phyloP scores from a whole-genome alignment of 2,329 filamentous ascomycete species.

The Exophiala xenobiotica region DNA sequence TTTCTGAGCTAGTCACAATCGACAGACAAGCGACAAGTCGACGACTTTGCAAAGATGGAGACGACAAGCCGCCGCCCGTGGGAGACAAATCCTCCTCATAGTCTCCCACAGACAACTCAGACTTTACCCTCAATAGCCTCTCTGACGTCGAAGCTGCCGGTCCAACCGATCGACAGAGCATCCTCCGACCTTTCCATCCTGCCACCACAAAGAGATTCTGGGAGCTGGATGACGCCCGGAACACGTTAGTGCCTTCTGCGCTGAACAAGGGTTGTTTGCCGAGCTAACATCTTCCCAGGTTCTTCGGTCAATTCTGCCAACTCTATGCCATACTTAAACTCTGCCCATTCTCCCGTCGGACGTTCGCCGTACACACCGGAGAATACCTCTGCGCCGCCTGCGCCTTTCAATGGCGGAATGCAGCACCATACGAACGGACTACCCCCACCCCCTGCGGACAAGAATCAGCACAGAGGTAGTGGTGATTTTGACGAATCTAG shows the following conservation, averaged over 20 bases:
- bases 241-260: conserved; percentile 46
- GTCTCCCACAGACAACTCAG: conserved; percentile 38
- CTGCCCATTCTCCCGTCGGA: conserved; percentile 46
- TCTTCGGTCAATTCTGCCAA: conserved; percentile 51
- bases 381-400: conserved; percentile 39
- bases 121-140: conserved; percentile 50
- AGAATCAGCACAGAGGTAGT: conserved; percentile 45
- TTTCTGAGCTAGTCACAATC: conserved; percentile 19
- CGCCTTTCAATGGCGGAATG: conserved; percentile 40
- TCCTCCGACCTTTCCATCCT: conserved; percentile 44
- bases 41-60: conserved; percentile 37
- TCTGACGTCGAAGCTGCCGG: conserved; percentile 45
- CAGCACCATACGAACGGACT: conserved; percentile 46
- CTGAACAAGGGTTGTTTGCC: conserved; percentile 26
- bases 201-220: conserved; percentile 55
- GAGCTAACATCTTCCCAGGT: conserved; percentile 35
- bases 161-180: conserved; percentile 40
- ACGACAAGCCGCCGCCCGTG: conserved; percentile 44
- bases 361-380: conserved; percentile 45
- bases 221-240: conserved; percentile 60
- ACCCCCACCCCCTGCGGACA: conserved; percentile 59
- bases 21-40: conserved; percentile 16
- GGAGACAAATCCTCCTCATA: conserved; percentile 42
- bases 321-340: conserved; percentile 45
- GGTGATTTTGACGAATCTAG: conserved; percentile 48